These are phyloP conservation scores for Colletotrichum endophyticum DNA, from an alignment of 2,329 filamentous ascomycete species.

Conservation along the genomic window DNA sequence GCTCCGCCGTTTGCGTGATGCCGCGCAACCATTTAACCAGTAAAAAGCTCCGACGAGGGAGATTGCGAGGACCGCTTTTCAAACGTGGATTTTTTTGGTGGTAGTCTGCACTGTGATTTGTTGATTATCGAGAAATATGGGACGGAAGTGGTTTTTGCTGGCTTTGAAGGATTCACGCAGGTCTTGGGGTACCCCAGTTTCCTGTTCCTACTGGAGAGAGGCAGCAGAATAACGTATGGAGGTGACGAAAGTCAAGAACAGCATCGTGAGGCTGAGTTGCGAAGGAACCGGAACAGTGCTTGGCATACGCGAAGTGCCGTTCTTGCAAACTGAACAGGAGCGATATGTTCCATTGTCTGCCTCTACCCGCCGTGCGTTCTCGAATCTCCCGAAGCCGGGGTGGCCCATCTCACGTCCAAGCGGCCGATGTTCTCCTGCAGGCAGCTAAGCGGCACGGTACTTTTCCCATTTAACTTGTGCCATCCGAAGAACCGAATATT, in stretches of 20 bases:
- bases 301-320: neutral
- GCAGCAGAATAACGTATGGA: neutral
- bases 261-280: neutral
- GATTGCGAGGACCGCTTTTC: neutral
- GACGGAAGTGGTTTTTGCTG: neutral
- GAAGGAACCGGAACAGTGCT: neutral
- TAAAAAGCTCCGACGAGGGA: neutral
- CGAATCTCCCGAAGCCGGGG: neutral
- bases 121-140: fast-evolving
- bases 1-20: neutral
- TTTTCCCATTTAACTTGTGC: neutral
- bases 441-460: neutral
- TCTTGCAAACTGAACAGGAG: neutral
- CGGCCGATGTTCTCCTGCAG: neutral
- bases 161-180: neutral
- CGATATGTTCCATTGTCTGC: neutral
- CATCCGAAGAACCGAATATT: neutral
- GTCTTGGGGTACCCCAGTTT: neutral
- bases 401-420: neutral
- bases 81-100: neutral
- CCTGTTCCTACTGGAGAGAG: neutral
- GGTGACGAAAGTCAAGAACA: neutral
- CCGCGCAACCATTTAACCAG: neutral
- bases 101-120: neutral
- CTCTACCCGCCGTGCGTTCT: neutral